phyloP scores from a whole-genome alignment of 2,329 filamentous ascomycete genomes.

The Didymella keratinophila region DNA sequence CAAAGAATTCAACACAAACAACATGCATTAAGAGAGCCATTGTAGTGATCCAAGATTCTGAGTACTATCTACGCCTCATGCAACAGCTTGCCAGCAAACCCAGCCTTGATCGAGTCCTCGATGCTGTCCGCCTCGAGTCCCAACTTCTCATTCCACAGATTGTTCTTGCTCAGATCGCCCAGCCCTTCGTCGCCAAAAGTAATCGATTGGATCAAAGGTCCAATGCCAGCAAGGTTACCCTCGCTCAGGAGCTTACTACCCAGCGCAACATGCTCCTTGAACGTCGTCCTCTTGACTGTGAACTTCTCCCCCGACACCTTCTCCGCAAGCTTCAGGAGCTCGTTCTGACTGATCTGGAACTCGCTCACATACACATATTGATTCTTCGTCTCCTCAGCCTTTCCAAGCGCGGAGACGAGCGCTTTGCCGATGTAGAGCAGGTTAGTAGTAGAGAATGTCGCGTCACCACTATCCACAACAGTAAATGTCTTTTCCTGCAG shows the following conservation, averaged over 20 bases:
- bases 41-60: too few species aligned
- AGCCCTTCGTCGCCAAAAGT: constrained; percentile 30
- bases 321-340: constrained; percentile 64
- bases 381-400: constrained; percentile 63
- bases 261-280: constrained; percentile 37
- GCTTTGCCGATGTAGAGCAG: constrained; percentile 61
- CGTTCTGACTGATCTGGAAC: constrained; percentile 65
- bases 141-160: constrained; percentile 53
- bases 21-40: too few species aligned
- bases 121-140: constrained; percentile 53
- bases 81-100: constrained; percentile 26
- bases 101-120: constrained; percentile 47
- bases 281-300: constrained; percentile 54
- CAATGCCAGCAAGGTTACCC: constrained; percentile 44
- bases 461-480: constrained; percentile 65
- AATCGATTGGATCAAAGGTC: constrained; percentile 29
- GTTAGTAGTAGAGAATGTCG: constrained; percentile 61
- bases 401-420: constrained; percentile 59
- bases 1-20: not conserved
- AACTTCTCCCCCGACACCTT: constrained; percentile 61
- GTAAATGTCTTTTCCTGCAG: constrained; percentile 58
- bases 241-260: constrained; percentile 49
- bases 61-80: constrained; percentile 16
- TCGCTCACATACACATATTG: constrained; percentile 66
- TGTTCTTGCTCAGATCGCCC: constrained; percentile 34